A percentile compares a stretch with the other conserved stretches of the same genome.
These are phyloP conservation scores for Berberis vulgaris DNA, from an alignment of 164 flowering plant genomes.

Conservation along the genomic window DNA sequence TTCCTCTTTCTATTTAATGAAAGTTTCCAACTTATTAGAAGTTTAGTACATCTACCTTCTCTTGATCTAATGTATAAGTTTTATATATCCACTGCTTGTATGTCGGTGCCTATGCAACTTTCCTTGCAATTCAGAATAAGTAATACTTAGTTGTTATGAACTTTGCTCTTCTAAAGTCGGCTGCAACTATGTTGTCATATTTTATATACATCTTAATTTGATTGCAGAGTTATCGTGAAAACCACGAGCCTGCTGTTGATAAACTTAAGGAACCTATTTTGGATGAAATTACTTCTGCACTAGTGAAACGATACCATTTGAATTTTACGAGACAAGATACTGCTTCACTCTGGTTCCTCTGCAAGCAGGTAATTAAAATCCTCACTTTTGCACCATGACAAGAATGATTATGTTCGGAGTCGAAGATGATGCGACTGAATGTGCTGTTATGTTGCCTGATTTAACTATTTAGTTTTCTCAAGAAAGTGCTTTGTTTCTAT, in stretches of 20 bases:
- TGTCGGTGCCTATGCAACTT: too few species aligned
- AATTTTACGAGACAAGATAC: slow-evolving; percentile 61
- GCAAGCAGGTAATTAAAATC: slow-evolving; percentile 62
- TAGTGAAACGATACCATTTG: slow-evolving; percentile 45
- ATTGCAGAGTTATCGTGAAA: slow-evolving; percentile 54
- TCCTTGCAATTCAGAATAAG: too few species aligned
- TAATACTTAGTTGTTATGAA: too few species aligned
- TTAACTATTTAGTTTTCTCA: background rate
- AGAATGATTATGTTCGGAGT: too few species aligned
- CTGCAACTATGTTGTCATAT: background rate
- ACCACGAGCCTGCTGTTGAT: slow-evolving; percentile 64
- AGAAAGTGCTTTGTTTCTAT: slow-evolving; percentile 1
- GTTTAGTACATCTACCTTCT: too few species aligned
- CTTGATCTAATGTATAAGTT: too few species aligned
- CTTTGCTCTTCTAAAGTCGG: background rate
- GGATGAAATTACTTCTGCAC: slow-evolving; percentile 50
- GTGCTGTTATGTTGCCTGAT: too few species aligned
- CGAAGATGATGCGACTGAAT: too few species aligned
- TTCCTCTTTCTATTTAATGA: too few species aligned
- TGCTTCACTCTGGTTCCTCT: slow-evolving; percentile 80
- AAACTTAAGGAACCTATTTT: slow-evolving; percentile 75
- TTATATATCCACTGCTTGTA: too few species aligned
- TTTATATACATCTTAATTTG: background rate
- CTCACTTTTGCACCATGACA: background rate
- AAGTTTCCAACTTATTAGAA: too few species aligned